Conservation (phyloP, 768 basidiomycete genomes). For the Ramaria sp. region DNA sequence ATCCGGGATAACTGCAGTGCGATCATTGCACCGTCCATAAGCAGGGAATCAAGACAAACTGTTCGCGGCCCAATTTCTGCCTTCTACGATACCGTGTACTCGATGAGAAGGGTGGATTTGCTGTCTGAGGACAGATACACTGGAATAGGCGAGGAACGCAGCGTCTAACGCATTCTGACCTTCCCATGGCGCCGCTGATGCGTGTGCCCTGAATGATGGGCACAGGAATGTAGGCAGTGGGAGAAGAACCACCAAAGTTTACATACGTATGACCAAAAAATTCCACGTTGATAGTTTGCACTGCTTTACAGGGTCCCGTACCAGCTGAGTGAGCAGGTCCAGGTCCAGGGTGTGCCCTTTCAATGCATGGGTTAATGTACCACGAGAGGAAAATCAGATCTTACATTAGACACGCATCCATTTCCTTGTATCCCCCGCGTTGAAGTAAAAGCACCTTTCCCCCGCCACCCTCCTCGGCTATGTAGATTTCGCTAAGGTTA, state of each 20-base stretch:
- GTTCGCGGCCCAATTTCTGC: constrained; percentile 58
- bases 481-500: constrained; percentile 3
- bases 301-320: constrained; percentile 45
- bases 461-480: constrained; percentile 66
- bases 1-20: constrained; percentile 63
- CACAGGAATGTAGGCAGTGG: neutral
- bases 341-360: constrained; percentile 63
- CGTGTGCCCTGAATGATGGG: constrained; percentile 47
- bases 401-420: constrained; percentile 40
- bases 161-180: constrained; percentile 83
- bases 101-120: constrained; percentile 78
- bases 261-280: constrained; percentile 65
- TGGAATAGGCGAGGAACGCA: constrained; percentile 73
- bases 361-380: neutral
- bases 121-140: constrained; percentile 71
- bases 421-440: constrained; percentile 65
- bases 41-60: constrained; percentile 29
- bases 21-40: neutral
- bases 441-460: constrained; percentile 71
- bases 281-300: constrained; percentile 57
- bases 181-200: constrained; percentile 78
- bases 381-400: neutral
- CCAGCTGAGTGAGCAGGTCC: constrained; percentile 42
- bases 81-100: constrained; percentile 66
- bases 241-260: neutral